phyloP scores from a whole-genome alignment of 2,329 filamentous ascomycete genomes.

The Periconia sp. region DNA sequence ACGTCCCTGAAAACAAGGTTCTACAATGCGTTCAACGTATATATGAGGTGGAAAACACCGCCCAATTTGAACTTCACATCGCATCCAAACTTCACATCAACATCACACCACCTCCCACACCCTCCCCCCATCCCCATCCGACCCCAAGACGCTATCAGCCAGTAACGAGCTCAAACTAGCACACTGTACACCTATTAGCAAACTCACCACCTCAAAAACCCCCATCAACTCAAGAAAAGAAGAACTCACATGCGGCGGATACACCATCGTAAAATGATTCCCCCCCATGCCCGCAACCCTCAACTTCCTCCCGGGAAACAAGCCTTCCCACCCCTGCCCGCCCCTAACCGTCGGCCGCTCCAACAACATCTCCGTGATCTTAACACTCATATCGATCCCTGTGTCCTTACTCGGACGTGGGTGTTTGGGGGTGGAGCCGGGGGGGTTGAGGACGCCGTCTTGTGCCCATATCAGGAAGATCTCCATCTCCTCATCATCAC shows the following conservation, averaged over 20 bases:
- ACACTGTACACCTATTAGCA: neutral
- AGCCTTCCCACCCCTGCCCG: neutral
- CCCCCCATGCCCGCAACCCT: neutral
- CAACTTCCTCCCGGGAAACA: neutral
- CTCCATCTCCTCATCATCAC: neutral
- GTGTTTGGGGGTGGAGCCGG: no score
- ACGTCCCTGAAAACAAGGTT: no score
- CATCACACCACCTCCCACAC: neutral
- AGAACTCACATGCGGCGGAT: neutral
- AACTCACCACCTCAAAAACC: neutral
- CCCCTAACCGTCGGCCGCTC: neutral
- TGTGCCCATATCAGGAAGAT: neutral
- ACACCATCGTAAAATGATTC: neutral
- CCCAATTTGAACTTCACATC: no score
- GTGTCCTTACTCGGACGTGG: no score
- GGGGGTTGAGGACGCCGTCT: no score
- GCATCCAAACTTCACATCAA: no score
- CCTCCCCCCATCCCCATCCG: neutral
- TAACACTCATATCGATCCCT: neutral
- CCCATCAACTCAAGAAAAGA: neutral
- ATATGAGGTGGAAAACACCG: no score
- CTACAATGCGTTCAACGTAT: no score
- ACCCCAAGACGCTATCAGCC: neutral
- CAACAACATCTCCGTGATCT: neutral
- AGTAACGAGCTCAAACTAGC: neutral